These are phyloP conservation scores for Steccherinum ochraceum DNA, from an alignment of 768 basidiomycete genomes.

Conservation along the genomic window DNA sequence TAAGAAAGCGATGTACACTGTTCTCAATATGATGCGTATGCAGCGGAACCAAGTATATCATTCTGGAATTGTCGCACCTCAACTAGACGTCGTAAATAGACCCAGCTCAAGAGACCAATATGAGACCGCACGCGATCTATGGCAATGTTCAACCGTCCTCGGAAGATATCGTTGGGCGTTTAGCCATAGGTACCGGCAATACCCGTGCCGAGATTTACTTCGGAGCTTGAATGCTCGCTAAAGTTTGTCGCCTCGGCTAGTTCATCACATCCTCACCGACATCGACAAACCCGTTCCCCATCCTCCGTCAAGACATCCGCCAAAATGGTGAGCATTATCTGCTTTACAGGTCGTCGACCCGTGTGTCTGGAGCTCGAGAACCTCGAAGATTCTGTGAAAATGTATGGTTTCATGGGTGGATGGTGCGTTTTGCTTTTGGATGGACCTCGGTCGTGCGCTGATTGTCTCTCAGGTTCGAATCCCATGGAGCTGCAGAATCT, in stretches of 20 bases:
- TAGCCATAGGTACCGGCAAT: too few species aligned
- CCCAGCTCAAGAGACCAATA: too few species aligned
- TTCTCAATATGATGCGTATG: too few species aligned
- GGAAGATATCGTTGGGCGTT: too few species aligned
- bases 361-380: conserved; percentile 6
- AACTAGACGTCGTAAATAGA: too few species aligned
- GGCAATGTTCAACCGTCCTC: too few species aligned
- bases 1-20: too few species aligned
- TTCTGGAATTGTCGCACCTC: too few species aligned
- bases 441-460: conserved; percentile 8
- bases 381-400: background rate
- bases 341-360: background rate
- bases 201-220: too few species aligned
- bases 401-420: conserved; percentile 9
- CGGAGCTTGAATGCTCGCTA: background rate
- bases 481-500: conserved; percentile 3
- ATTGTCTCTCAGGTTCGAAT: conserved; percentile 2
- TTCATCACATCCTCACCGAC: conserved; percentile 3
- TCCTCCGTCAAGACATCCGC: conserved; percentile 12
- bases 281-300: conserved; percentile 6
- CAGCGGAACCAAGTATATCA: too few species aligned
- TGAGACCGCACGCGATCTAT: too few species aligned
- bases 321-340: conserved; percentile 12
- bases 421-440: conserved; percentile 12
- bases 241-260: background rate